Evolutionary conservation across 192 early-diverging fungal species (phyloP).

Genomic region (Podila horticola): DNA sequence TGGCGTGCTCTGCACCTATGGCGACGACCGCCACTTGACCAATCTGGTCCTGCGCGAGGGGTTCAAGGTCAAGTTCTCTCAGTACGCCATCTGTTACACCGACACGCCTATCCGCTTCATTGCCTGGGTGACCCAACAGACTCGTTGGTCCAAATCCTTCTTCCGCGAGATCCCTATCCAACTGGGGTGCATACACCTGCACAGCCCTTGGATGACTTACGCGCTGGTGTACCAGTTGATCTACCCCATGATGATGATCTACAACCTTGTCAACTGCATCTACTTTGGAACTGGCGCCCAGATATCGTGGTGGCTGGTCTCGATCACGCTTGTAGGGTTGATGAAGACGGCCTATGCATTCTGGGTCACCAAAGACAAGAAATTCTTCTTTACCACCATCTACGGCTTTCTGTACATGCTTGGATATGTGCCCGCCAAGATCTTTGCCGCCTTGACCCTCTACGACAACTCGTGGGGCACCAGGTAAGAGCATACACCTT

Average conservation of each 20-base stretch:
- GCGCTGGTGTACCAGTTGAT: conserved; percentile 62
- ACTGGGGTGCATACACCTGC: conserved; percentile 51
- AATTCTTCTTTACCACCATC: conserved; percentile 52
- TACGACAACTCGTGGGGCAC: conserved; percentile 66
- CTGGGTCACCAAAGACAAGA: conserved; percentile 19
- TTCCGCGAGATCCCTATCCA: conserved; percentile 59
- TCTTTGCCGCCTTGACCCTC: conserved; percentile 57
- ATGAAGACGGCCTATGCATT: conserved; percentile 53
- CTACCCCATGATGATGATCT: conserved; percentile 64
- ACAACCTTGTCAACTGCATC: conserved; percentile 48
- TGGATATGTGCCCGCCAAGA: conserved; percentile 59
- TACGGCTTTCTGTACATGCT: conserved; percentile 57
- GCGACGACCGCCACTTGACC: conserved; percentile 66
- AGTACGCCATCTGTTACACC: conserved; percentile 61
- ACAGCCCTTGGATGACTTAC: conserved; percentile 64
- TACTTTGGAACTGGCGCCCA: conserved; percentile 9
- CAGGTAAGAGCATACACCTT: conserved; percentile 3
- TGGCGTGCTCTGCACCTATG: conserved; percentile 66
- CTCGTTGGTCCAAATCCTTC: conserved; percentile 67
- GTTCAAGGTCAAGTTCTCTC: conserved; percentile 56
- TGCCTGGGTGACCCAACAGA: conserved; percentile 65
- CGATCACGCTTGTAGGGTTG: conserved; percentile 38
- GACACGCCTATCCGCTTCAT: conserved; percentile 60
- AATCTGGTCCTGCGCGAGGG: conserved; percentile 56
- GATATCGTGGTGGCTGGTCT: conserved; percentile 37